Evolutionary conservation across 2,329 filamentous ascomycete species (phyloP).

Genomic region (Cordyceps cateniannulata): DNA sequence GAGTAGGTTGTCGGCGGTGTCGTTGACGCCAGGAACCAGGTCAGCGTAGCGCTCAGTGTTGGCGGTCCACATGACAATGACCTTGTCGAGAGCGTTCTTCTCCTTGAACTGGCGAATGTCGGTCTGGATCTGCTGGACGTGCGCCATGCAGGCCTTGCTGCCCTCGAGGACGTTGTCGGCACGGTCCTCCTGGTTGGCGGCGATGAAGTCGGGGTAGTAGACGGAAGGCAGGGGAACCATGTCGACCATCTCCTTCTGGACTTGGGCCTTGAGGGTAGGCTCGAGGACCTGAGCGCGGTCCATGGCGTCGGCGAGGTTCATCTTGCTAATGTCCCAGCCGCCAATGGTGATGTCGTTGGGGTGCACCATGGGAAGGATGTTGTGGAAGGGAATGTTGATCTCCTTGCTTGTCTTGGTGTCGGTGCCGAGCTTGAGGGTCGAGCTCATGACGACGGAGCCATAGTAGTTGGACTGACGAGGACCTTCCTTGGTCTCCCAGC

Average conservation of each 20-base stretch:
- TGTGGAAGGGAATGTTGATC: constrained; percentile 93
- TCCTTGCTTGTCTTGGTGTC: constrained; percentile 79
- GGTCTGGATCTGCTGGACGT: constrained; percentile 87
- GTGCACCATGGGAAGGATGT: constrained; percentile 92
- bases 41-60: constrained; percentile 98
- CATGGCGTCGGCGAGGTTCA: constrained; percentile 89
- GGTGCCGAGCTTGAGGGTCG: constrained; percentile 91
- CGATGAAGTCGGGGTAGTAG: constrained; percentile 99
- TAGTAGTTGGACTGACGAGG: constrained; percentile 89
- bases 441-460: constrained; percentile 93
- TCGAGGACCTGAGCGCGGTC: constrained; percentile 93
- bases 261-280: constrained; percentile 82
- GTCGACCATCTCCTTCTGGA: constrained; percentile 86
- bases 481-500: constrained; percentile 93
- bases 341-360: constrained; percentile 93
- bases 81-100: constrained; percentile 78
- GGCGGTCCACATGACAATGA: constrained; percentile 97
- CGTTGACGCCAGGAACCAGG: constrained; percentile 81
- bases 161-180: constrained; percentile 87
- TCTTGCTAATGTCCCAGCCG: constrained; percentile 92
- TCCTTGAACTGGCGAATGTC: constrained; percentile 95
- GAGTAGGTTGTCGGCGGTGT: constrained; percentile 91
- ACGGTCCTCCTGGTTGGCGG: constrained; percentile 93
- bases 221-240: constrained; percentile 89
- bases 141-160: constrained; percentile 74